Percentiles rank a stretch among this genome's conserved stretches.
Evolutionary conservation across 129 eudicot genomes (phyloP).

Genomic region (carrot (Daucus carota)): DH1_v3.0 NC_030383.2:54834001-54834500

Average conservation of each 20-base stretch:
- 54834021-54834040: conserved; percentile 4
- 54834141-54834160: neutral
- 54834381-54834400: neutral
- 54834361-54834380: neutral
- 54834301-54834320: neutral
- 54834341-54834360: neutral
- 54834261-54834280: neutral
- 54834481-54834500: conserved; percentile 9
- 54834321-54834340: neutral
- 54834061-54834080: neutral
- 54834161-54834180: neutral
- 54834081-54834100: neutral
- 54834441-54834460: neutral
- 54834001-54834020: conserved; percentile 58
- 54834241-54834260: neutral
- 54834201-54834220: neutral
- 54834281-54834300: neutral
- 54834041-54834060: neutral
- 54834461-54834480: neutral
- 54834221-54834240: neutral
- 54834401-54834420: neutral
- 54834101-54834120: neutral
- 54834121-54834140: neutral
- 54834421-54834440: neutral
- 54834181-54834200: neutral